Evolutionary conservation across 2,329 filamentous ascomycete species (phyloP), one percentile per base, ranked within the genome.

Genomic region (Rhynchosporium agropyri): DNA sequence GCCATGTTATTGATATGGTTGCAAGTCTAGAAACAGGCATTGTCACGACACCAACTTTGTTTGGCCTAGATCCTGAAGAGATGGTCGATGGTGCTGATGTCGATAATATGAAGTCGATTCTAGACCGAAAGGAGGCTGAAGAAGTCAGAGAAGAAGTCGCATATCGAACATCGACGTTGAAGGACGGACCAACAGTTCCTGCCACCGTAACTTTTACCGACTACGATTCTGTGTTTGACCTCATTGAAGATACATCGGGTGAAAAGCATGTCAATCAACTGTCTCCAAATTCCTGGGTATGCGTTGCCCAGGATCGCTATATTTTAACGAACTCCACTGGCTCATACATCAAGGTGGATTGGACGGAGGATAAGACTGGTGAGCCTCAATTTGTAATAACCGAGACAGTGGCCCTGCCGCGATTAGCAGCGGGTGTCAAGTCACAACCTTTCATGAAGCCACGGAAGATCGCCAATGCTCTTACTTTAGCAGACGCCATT

Each of bases 1-100:
- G 95, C 70, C 95, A 98, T 74, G 82, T 99, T 64, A 96, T 99
- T 71, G 95, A 99, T 76, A 92, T 99, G 86, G 95, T 98, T 0
- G 89, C 93, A 0, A 92, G 88, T 43, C 79, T 98, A 28, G 86
- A 88, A 58, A 90, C 88, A 0, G 95, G 95, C 4, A 90, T 99
- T 58, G 84, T 97, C 2, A 96, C 92, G 0, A 92, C 91, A 0
- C 94, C 95, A 0, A 97, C 95, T 0, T 80, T 99, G 1, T 97
- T 98, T 70, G 95, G 95, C 1, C 85, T 99, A 7, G 91, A 98
- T 74, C 94, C 95, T 0, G 82, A 84, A 33, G 88, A 94, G 72
- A 72, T 97, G 3, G 80, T 98, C 3, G 79, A 89, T 28, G 81
- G 84, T n/a, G 86, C 85, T 4, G 86, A 84, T 9, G 80, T 85